phyloP scores from a whole-genome alignment of 1,284 basidiomycete species.

The Irpex sp. region DNA sequence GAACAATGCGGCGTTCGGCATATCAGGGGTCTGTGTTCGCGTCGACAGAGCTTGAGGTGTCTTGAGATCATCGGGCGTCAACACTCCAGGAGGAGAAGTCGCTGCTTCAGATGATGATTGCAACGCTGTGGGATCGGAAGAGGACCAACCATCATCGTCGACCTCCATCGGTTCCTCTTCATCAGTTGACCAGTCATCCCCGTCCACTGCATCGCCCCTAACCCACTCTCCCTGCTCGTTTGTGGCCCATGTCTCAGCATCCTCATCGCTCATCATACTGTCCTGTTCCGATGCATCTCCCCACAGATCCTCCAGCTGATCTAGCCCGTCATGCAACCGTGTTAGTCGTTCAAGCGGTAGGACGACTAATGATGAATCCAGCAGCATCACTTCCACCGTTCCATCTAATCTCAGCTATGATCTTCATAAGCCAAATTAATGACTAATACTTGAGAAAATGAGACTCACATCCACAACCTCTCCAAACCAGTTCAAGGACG shows the following conservation, averaged over 20 bases:
- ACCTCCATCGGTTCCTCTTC: conserved; percentile 25
- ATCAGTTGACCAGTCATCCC: conserved; percentile 26
- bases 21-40: conserved; percentile 23
- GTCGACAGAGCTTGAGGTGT: conserved; percentile 14
- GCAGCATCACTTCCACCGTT: conserved; percentile 61
- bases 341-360: conserved; percentile 68
- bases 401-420: conserved; percentile 54
- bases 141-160: conserved; percentile 27
- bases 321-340: conserved; percentile 66
- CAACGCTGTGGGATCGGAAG: conserved; percentile 21
- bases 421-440: not conserved
- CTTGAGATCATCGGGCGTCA: not conserved
- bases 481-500: conserved; percentile 64
- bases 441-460: not conserved
- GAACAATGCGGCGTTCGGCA: conserved; percentile 2
- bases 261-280: conserved; percentile 30
- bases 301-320: conserved; percentile 76
- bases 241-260: conserved; percentile 51
- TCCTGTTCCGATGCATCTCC: conserved; percentile 42
- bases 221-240: conserved; percentile 51
- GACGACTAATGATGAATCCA: conserved; percentile 42
- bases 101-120: conserved; percentile 15
- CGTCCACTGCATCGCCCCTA: conserved; percentile 31
- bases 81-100: conserved; percentile 1
- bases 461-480: conserved; percentile 69